Evolutionary conservation across 2,329 filamentous ascomycete genomes (phyloP).

Genomic region (Scorias spongiosa): DNA sequence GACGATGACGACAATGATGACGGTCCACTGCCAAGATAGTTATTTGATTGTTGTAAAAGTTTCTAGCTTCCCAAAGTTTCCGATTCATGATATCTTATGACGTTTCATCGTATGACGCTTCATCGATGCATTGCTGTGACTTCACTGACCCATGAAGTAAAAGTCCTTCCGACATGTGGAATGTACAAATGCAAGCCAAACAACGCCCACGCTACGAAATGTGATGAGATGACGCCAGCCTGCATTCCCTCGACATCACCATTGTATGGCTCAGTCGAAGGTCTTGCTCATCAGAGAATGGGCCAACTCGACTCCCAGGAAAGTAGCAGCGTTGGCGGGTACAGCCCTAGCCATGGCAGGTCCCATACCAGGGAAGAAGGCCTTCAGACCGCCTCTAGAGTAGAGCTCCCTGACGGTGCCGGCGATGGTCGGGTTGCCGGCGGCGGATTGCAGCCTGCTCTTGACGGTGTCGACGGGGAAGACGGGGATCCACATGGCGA

Average conservation of each 20-base stretch:
- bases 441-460: slow-evolving; percentile 78
- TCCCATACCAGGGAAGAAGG: slow-evolving; percentile 94
- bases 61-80: too few relatives aligned
- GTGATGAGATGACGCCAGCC: too few relatives aligned
- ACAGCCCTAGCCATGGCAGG: slow-evolving; percentile 86
- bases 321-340: slow-evolving; percentile 91
- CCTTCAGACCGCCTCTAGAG: slow-evolving; percentile 63
- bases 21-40: too few relatives aligned
- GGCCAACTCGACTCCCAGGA: slow-evolving; percentile 70
- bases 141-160: too few relatives aligned
- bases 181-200: too few relatives aligned
- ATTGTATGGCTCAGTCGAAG: slow-evolving; percentile 31
- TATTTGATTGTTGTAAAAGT: too few relatives aligned
- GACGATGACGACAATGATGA: too few relatives aligned
- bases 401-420: slow-evolving; percentile 75
- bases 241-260: background rate
- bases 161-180: too few relatives aligned
- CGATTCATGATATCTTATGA: too few relatives aligned
- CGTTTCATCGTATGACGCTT: too few relatives aligned
- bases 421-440: slow-evolving; percentile 66
- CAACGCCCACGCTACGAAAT: too few relatives aligned
- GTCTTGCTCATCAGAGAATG: slow-evolving; percentile 69
- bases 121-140: too few relatives aligned
- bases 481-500: slow-evolving; percentile 98
- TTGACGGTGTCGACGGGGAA: slow-evolving; percentile 98